phyloP scores from a whole-genome alignment of 371 early-diverging fungal genomes.

The Smittium mucronatum region DNA sequence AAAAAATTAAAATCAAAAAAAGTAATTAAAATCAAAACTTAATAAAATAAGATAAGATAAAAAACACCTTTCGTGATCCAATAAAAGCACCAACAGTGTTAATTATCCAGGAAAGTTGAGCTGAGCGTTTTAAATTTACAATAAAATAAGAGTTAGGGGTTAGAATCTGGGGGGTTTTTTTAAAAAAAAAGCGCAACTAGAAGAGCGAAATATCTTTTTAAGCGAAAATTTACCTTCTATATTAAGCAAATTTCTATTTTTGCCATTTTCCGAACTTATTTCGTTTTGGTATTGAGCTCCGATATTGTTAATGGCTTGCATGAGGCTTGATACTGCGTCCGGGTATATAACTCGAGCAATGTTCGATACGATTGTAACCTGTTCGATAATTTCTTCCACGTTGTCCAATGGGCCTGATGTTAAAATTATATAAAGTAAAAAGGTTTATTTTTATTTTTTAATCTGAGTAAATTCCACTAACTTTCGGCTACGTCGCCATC shows the following conservation, averaged over 20 bases:
- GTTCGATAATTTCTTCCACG: conserved; percentile 51
- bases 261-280: conserved; percentile 25
- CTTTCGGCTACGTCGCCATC: background rate
- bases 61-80: conserved; percentile 47
- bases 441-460: too few species aligned
- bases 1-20: conserved; percentile 11
- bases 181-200: too few species aligned
- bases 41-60: conserved; percentile 7
- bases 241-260: conserved; percentile 37
- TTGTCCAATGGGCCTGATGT: conserved; percentile 56
- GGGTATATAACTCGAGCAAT: conserved; percentile 64
- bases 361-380: conserved; percentile 56
- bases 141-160: conserved; percentile 11
- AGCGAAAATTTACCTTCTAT: conserved; percentile 39
- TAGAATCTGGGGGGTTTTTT: background rate
- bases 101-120: conserved; percentile 67
- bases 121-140: conserved; percentile 14
- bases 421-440: too few species aligned
- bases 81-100: conserved; percentile 59
- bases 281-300: conserved; percentile 48
- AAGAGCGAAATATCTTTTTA: background rate
- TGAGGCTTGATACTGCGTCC: conserved; percentile 41
- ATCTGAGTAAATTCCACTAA: background rate
- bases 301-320: conserved; percentile 47
- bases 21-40: conserved; percentile 2